These are phyloP conservation scores for Cercospora sp. DNA, from an alignment of 2,329 filamentous ascomycete genomes.

Conservation along the genomic window DNA sequence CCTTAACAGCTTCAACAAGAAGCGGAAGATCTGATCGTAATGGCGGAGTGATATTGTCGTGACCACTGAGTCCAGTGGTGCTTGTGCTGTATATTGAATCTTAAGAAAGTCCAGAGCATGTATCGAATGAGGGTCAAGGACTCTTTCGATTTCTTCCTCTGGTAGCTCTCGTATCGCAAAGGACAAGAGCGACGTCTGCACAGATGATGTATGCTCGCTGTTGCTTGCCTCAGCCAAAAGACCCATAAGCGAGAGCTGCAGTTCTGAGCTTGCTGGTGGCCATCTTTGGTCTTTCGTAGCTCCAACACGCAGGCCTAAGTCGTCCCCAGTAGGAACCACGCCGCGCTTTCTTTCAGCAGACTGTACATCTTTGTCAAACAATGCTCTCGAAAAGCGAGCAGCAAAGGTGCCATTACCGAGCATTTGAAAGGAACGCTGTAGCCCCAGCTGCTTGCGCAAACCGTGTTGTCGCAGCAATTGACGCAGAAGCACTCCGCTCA, in stretches of 20 bases:
- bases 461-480: slow-evolving; percentile 75
- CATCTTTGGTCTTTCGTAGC: slow-evolving; percentile 68
- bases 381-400: slow-evolving; percentile 73
- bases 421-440: slow-evolving; percentile 80
- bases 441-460: slow-evolving; percentile 68
- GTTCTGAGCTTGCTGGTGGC: slow-evolving; percentile 91
- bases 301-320: slow-evolving; percentile 82
- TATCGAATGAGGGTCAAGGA: slow-evolving; percentile 78
- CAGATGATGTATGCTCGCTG: background rate
- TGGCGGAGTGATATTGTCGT: slow-evolving; percentile 69
- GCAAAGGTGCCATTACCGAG: slow-evolving; percentile 83
- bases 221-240: slow-evolving; percentile 18
- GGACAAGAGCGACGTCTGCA: slow-evolving; percentile 48
- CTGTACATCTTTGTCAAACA: slow-evolving; percentile 82
- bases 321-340: slow-evolving; percentile 65
- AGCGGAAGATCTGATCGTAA: slow-evolving; percentile 83
- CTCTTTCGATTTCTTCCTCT: slow-evolving; percentile 74
- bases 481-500: slow-evolving; percentile 74
- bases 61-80: slow-evolving; percentile 71
- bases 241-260: slow-evolving; percentile 86
- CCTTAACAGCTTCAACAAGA: slow-evolving; percentile 73
- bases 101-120: slow-evolving; percentile 92
- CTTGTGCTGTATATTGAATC: slow-evolving; percentile 77
- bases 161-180: slow-evolving; percentile 84
- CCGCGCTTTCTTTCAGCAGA: slow-evolving; percentile 74